A percentile compares a stretch with the other conserved stretches of the same genome.
phyloP scores from a whole-genome alignment of 2,329 filamentous ascomycete species.

The Microdochium nivale region DNA sequence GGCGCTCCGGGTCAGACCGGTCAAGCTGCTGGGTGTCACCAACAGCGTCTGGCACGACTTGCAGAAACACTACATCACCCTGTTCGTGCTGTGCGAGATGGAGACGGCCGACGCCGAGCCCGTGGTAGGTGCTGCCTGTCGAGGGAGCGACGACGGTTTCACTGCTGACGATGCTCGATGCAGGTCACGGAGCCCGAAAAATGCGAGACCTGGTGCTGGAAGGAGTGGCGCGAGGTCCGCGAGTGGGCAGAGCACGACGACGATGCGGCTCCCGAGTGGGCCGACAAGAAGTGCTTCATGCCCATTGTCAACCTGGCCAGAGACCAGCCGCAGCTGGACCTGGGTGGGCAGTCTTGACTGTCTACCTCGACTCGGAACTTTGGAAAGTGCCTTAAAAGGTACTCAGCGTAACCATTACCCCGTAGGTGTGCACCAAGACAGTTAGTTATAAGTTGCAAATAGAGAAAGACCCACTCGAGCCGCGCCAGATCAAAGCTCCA shows the following conservation, averaged over 20 bases:
- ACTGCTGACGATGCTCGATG: too few relatives aligned
- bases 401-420: too few relatives aligned
- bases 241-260: slow-evolving; percentile 18
- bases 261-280: slow-evolving; percentile 10
- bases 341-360: neutral
- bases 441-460: too few relatives aligned
- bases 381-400: too few relatives aligned
- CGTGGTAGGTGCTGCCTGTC: slow-evolving; percentile 30
- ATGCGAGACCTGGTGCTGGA: slow-evolving; percentile 42
- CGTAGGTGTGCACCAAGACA: too few relatives aligned
- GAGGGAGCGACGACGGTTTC: too few relatives aligned
- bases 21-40: slow-evolving; percentile 50
- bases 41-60: slow-evolving; percentile 55
- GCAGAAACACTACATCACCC: slow-evolving; percentile 66
- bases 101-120: slow-evolving; percentile 38
- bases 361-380: too few relatives aligned
- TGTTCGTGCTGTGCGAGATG: slow-evolving; percentile 53
- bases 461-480: too few relatives aligned
- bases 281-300: slow-evolving; percentile 25
- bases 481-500: too few relatives aligned
- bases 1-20: slow-evolving; percentile 43
- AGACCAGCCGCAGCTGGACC: slow-evolving; percentile 7
- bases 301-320: slow-evolving; percentile 20
- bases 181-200: slow-evolving; percentile 40
- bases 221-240: slow-evolving; percentile 32